phyloP scores from a whole-genome alignment of 106 monocot species.

The Allium sativum region DNA sequence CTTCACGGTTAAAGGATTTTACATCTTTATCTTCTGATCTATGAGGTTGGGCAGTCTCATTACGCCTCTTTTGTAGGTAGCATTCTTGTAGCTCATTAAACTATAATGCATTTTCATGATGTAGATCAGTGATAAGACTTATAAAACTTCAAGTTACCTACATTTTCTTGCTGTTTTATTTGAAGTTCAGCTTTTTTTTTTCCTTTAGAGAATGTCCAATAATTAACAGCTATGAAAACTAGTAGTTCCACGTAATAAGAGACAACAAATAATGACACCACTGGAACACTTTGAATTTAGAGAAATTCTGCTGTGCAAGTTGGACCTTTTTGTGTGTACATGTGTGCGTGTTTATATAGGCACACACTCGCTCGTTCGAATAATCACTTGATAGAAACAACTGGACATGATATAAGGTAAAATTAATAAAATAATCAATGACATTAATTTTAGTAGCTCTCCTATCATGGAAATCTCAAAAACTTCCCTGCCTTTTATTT shows the following conservation, averaged over 20 bases:
- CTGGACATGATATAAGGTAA: too few species aligned
- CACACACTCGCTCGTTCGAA: too few species aligned
- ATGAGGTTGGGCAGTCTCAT: constrained; percentile 28
- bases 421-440: too few species aligned
- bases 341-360: too few species aligned
- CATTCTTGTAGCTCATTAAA: constrained; percentile 96
- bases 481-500: too few species aligned
- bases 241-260: not conserved
- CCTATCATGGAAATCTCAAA: too few species aligned
- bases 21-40: constrained; percentile 52
- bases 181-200: not conserved
- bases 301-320: too few species aligned
- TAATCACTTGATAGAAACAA: too few species aligned
- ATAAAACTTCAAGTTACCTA: not conserved
- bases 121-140: constrained; percentile 1
- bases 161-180: not conserved
- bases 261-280: not conserved
- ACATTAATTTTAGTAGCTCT: too few species aligned
- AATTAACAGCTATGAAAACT: not conserved
- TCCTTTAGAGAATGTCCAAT: not conserved
- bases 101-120: constrained; percentile 26
- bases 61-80: constrained; percentile 80
- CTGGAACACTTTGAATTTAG: not conserved
- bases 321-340: too few species aligned
- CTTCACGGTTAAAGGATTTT: constrained; percentile 58